Conservation (phyloP, 805 yeast species). For the Sungouiozyma intestinalis region DNA sequence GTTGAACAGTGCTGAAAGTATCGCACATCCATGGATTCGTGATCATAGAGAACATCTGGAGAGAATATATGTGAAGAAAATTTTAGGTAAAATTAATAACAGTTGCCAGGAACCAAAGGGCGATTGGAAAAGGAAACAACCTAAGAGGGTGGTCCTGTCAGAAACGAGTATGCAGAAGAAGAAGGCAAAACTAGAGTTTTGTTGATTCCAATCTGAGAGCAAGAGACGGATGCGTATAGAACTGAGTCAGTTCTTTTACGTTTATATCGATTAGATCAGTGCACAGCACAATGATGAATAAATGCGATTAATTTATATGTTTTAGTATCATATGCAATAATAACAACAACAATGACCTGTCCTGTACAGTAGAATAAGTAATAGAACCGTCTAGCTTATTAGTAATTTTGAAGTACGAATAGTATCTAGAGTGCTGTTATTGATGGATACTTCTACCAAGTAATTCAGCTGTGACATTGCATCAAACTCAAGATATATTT, state of each 20-base stretch:
- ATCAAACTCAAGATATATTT: slow-evolving; percentile 12
- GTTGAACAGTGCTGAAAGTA: slow-evolving; percentile 30
- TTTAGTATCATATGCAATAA: not conserved
- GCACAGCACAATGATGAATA: no score
- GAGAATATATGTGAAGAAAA: slow-evolving; percentile 29
- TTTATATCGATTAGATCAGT: no score
- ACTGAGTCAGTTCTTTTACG: no score
- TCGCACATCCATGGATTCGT: slow-evolving; percentile 40
- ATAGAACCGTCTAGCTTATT: no score
- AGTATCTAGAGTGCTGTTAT: not conserved
- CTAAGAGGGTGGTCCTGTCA: slow-evolving; percentile 14
- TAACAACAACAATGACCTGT: no score
- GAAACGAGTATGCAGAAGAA: slow-evolving; percentile 4
- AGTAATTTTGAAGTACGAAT: not conserved
- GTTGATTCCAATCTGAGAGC: not conserved
- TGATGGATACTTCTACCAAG: not conserved
- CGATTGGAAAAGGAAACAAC: slow-evolving; percentile 21
- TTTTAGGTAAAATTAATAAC: slow-evolving; percentile 19
- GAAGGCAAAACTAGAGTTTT: slow-evolving; percentile 8
- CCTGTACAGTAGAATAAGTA: no score
- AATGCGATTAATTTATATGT: no score
- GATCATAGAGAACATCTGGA: slow-evolving; percentile 30
- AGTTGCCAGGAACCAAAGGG: slow-evolving; percentile 7
- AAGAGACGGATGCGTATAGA: not conserved
- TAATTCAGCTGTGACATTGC: slow-evolving; percentile 1